Evolutionary conservation across 1,139 yeast genomes (phyloP).

Genomic region (Debaryomycetaceae sp.): DNA sequence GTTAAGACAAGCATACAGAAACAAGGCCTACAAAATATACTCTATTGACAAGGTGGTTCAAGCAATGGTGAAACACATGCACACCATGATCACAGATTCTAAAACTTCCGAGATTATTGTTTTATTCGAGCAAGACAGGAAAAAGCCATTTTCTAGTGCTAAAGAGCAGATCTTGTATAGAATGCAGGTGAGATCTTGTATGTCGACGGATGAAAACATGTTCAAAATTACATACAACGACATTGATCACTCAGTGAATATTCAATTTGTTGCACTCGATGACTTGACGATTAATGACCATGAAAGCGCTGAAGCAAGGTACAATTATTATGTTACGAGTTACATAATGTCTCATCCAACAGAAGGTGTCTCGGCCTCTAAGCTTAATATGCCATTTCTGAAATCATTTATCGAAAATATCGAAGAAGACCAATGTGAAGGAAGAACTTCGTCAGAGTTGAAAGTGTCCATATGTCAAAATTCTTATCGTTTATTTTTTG

Average conservation of each 20-base stretch:
- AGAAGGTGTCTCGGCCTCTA: constrained; percentile 89
- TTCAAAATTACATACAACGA: constrained; percentile 78
- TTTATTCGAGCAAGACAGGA: constrained; percentile 79
- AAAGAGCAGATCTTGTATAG: constrained; percentile 89
- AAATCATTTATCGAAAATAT: constrained; percentile 57
- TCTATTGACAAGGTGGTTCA: constrained; percentile 93
- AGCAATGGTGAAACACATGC: constrained; percentile 86
- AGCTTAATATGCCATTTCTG: constrained; percentile 69
- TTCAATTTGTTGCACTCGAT: constrained; percentile 83
- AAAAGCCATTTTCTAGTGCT: constrained; percentile 60
- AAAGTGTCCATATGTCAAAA: constrained; percentile 78
- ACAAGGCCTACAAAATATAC: constrained; percentile 87
- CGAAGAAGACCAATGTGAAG: constrained; percentile 62
- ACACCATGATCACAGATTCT: constrained; percentile 71
- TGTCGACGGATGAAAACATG: constrained; percentile 87
- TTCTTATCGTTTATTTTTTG: constrained; percentile 78
- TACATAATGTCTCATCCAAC: constrained; percentile 95
- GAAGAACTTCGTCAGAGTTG: constrained; percentile 67
- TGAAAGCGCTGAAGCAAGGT: constrained; percentile 70
- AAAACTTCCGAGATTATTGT: constrained; percentile 79
- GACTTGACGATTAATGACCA: constrained; percentile 83
- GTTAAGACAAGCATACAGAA: constrained; percentile 90
- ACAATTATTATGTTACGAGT: constrained; percentile 91
- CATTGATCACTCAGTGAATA: constrained; percentile 49
- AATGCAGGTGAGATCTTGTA: constrained; percentile 77